Evolutionary conservation across 108 stramenopile species (phyloP).

Genomic region (Skeletonema tropicum): DNA sequence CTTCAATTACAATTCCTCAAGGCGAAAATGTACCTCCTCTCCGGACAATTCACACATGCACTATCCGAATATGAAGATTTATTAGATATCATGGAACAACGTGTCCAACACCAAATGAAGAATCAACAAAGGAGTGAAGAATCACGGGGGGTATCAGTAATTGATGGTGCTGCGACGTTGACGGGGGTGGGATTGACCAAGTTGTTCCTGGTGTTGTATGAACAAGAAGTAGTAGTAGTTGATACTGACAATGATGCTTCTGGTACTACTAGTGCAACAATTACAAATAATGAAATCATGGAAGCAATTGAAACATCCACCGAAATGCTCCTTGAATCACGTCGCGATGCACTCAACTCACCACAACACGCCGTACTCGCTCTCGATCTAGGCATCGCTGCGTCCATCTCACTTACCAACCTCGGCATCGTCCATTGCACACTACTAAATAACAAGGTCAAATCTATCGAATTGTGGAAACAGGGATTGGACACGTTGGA

Average conservation of each 20-base stretch:
- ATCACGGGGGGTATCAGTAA: slow-evolving; percentile 21
- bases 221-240: no score
- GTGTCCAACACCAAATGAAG: slow-evolving; percentile 33
- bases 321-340: slow-evolving; percentile 45
- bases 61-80: slow-evolving; percentile 48
- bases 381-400: slow-evolving; percentile 43
- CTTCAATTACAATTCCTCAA: slow-evolving; percentile 23
- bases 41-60: slow-evolving; percentile 36
- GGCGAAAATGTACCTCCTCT: slow-evolving; percentile 24
- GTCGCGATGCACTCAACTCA: slow-evolving; percentile 35
- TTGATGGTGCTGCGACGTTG: slow-evolving; percentile 44
- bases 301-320: slow-evolving; percentile 43
- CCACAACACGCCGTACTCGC: slow-evolving; percentile 26
- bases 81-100: slow-evolving; percentile 38
- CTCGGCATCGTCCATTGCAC: slow-evolving; percentile 27
- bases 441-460: background rate
- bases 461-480: slow-evolving; percentile 26
- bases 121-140: background rate
- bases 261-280: background rate
- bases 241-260: no score
- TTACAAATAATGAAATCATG: slow-evolving; percentile 18
- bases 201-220: background rate
- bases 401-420: slow-evolving; percentile 41
- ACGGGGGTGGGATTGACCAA: slow-evolving; percentile 43
- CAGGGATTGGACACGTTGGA: slow-evolving; percentile 33